Percentiles rank a stretch among this genome's conserved stretches.
Conservation (phyloP, 1,284 basidiomycete genomes). For the Limonomyces culmigenus region DNA sequence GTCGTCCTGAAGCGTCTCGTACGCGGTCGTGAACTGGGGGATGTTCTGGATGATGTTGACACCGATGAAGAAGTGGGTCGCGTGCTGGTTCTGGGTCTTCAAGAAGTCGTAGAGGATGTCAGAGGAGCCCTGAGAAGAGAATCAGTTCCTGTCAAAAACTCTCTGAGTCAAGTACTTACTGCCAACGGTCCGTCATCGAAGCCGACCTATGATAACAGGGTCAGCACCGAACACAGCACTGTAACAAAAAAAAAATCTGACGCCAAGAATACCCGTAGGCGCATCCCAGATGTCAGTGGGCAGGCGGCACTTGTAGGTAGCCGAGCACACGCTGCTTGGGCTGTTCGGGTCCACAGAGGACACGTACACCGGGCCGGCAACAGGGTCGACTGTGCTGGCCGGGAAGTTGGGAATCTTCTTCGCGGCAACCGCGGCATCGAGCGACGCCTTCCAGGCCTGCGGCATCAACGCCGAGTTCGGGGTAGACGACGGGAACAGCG, state of each 20-base stretch:
- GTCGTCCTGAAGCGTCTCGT: slow-evolving; percentile 33
- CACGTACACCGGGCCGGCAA: slow-evolving; percentile 38
- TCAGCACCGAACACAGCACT: too few species aligned
- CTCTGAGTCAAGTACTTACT: too few species aligned
- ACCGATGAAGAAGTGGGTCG: slow-evolving; percentile 79
- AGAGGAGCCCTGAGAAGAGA: too few species aligned
- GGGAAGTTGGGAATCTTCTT: slow-evolving; percentile 63
- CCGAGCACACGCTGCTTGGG: slow-evolving; percentile 43
- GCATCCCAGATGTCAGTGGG: slow-evolving; percentile 55
- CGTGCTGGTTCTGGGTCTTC: slow-evolving; percentile 33
- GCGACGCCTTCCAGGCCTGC: slow-evolving; percentile 46
- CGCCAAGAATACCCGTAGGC: slow-evolving; percentile 37
- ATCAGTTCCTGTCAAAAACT: too few species aligned
- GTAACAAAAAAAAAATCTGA: too few species aligned
- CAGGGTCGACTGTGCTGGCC: slow-evolving; percentile 20
- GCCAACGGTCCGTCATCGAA: slow-evolving; percentile 72
- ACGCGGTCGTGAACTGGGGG: slow-evolving; percentile 33
- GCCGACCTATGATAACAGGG: too few species aligned
- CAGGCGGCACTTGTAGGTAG: slow-evolving; percentile 44
- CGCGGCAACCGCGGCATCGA: slow-evolving; percentile 40
- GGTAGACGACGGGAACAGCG: slow-evolving; percentile 39
- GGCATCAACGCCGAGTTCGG: slow-evolving; percentile 38
- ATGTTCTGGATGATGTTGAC: slow-evolving; percentile 45
- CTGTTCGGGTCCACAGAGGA: slow-evolving; percentile 31
- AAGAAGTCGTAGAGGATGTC: slow-evolving; percentile 37